Evolutionary conservation across 352 stramenopile species (phyloP), one percentile per base, ranked within the genome.

Genomic region (Phytopythium vexans): DNA sequence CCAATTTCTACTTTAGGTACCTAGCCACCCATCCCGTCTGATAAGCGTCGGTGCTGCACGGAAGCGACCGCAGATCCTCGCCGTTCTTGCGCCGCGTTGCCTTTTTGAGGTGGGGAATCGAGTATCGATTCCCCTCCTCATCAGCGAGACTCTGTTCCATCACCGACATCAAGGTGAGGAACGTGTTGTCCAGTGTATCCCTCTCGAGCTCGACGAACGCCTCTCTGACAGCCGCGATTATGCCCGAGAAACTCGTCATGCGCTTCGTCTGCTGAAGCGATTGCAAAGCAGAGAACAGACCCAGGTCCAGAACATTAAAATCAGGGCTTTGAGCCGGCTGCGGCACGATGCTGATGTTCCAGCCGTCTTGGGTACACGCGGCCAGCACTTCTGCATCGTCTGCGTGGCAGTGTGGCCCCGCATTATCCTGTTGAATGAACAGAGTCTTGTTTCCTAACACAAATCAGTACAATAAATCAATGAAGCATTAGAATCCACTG

Each of bases 241-340:
- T 33, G 36, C 21, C 33, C 8, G 49, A 32, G 40, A 60, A 37
- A 5, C 21, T 43, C 36, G 56, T 49, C 0, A 42, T 42, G 7
- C 15, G 21, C 39, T 56, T 56, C 8, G n/a, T 6, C 27, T 67
- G 44, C 58, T 71, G 54, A 0, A 67, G 6, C 8, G 54, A 43
- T 21, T 71, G 54, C 10, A 67, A 49, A 0, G 58, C 49, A 11
- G 49, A 5, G 38, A 68, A 71, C 32, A 60, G 66, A 1, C 50
- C 63, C 8, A 68, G 44, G 43, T 64, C 54, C 0, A 71, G 42
- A 5, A 68, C 36, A 31, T 67, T 71, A 4, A 71, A 41, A 41
- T 67, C 63, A 0, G 52, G 63, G 7, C 49, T 64, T 4, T 59
- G 58, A 1, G 64, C 27, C 3, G 58, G 64, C 36, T 72, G 58